Evolutionary conservation across 2,329 filamentous ascomycete species (phyloP).

Genomic region (Grosmannia clavigera): DNA sequence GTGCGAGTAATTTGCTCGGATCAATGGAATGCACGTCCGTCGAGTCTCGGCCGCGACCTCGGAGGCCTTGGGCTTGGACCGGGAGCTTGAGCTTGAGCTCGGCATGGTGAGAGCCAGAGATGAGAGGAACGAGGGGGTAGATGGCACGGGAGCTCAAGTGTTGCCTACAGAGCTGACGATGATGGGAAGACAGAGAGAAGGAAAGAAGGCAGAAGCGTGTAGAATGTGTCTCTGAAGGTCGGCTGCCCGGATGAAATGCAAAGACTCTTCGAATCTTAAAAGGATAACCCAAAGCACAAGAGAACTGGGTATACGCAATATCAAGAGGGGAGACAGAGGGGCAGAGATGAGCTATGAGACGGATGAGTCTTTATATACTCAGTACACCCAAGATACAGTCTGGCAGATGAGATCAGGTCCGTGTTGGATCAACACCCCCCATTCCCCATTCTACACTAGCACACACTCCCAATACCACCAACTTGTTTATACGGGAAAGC

Average conservation of each 20-base stretch:
- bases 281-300: too few species aligned
- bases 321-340: too few species aligned
- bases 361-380: neutral
- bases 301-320: too few species aligned
- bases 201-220: neutral
- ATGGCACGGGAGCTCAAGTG: neutral
- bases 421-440: neutral
- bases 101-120: constrained; percentile 31
- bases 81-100: constrained; percentile 10
- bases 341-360: neutral
- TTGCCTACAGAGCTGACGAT: neutral
- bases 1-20: constrained; percentile 42
- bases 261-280: too few species aligned
- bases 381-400: neutral
- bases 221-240: too few species aligned
- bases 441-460: neutral
- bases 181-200: neutral
- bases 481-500: neutral
- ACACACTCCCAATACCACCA: neutral
- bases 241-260: too few species aligned
- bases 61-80: constrained; percentile 47
- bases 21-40: constrained; percentile 52
- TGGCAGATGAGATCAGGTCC: neutral
- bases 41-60: constrained; percentile 67
- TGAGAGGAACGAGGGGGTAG: neutral